A percentile compares a stretch with the other conserved stretches of the same genome.
Evolutionary conservation across 441 rosid genomes (phyloP).

Genomic region (Codiaeum variegatum): DNA sequence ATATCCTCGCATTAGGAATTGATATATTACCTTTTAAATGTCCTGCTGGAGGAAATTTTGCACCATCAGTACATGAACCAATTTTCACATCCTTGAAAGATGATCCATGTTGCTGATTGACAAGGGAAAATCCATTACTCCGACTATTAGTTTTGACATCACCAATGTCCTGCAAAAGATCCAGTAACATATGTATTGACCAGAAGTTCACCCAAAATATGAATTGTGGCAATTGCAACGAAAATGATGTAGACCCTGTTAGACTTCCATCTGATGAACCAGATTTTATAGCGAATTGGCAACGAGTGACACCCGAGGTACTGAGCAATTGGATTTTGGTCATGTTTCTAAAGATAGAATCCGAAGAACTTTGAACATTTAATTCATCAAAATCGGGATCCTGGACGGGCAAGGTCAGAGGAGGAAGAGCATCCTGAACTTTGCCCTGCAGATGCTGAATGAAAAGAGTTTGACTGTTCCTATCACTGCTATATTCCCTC

Average conservation of each 20-base stretch:
- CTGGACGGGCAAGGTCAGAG: slow-evolving; percentile 34
- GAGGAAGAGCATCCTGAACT: slow-evolving; percentile 69
- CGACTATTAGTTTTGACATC: slow-evolving; percentile 33
- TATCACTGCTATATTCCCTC: slow-evolving; percentile 24
- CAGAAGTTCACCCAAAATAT: slow-evolving; percentile 67
- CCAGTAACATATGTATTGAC: slow-evolving; percentile 46
- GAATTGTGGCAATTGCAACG: slow-evolving; percentile 67
- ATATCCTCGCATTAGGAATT: slow-evolving; percentile 62
- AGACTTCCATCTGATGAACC: slow-evolving; percentile 40
- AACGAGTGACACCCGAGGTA: slow-evolving; percentile 57
- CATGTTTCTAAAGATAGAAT: slow-evolving; percentile 37
- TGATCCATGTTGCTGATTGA: slow-evolving; percentile 25
- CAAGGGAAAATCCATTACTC: slow-evolving; percentile 22
- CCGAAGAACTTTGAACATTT: slow-evolving; percentile 31
- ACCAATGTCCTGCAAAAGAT: slow-evolving; percentile 52
- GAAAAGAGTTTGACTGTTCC: slow-evolving; percentile 27
- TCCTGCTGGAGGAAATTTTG: slow-evolving; percentile 32
- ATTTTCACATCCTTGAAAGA: slow-evolving; percentile 31
- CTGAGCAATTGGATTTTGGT: slow-evolving; percentile 59
- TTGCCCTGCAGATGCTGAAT: slow-evolving; percentile 59
- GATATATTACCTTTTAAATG: slow-evolving; percentile 55
- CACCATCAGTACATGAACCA: slow-evolving; percentile 33
- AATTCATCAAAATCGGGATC: slow-evolving; percentile 34
- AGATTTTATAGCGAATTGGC: slow-evolving; percentile 40
- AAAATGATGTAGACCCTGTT: slow-evolving; percentile 45